Evolutionary conservation across 2,329 filamentous ascomycete genomes (phyloP).

Genomic region (Fusarium haematococcum): DNA sequence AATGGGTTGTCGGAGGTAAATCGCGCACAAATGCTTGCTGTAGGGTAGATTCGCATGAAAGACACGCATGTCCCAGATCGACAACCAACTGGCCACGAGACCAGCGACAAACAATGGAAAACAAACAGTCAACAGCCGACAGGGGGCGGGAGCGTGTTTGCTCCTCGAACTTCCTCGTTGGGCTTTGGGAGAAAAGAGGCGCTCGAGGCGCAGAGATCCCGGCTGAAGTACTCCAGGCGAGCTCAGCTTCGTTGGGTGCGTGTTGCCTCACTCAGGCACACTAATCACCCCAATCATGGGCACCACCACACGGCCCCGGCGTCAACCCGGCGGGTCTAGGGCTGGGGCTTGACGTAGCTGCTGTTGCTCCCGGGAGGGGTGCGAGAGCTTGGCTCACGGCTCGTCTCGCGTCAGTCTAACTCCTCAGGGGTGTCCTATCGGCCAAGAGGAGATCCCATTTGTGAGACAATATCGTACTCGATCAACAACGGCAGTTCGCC

Average conservation of each 20-base stretch:
- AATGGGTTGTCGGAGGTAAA: neutral
- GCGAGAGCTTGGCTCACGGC: conserved; percentile 6
- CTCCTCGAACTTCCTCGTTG: neutral
- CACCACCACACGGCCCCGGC: neutral
- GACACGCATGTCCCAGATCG: conserved; percentile 1
- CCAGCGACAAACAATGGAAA: neutral
- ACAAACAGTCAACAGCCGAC: neutral
- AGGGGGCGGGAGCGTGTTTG: neutral
- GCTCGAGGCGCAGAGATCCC: neutral
- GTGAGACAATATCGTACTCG: conserved; percentile 14
- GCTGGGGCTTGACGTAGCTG: conserved; percentile 1
- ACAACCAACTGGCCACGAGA: neutral
- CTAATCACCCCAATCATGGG: conserved; percentile 1
- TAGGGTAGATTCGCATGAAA: neutral
- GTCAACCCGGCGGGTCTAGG: conserved; percentile 10
- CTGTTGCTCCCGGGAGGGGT: neutral
- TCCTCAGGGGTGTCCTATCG: neutral
- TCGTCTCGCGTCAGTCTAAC: conserved; percentile 5
- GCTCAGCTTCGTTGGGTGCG: neutral
- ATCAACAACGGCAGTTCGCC: conserved; percentile 17
- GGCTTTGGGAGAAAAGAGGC: neutral
- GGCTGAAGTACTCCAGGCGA: neutral
- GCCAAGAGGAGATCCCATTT: conserved; percentile 8
- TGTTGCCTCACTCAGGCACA: neutral
- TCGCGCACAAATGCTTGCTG: conserved; percentile 5